Base-by-base conservation (phyloP, 192 early-diverging fungal genomes). In the Rhizophagus prolifer region DNA sequence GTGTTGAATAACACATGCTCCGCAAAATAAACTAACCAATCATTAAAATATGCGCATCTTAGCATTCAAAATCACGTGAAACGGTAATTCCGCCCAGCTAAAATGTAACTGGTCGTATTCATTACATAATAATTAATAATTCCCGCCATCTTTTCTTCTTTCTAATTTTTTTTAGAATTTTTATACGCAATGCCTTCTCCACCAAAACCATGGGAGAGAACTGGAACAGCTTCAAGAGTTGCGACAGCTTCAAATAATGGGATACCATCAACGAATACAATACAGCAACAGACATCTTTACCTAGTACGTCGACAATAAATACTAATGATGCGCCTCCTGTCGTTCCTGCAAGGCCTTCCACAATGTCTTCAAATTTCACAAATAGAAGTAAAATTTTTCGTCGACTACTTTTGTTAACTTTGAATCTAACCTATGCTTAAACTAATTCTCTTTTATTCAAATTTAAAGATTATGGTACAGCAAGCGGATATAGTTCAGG, bases 161-260 rank as follows among this genome's bases (percentile, higher is more conserved):
- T 26, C 0, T 26, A 4, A 16, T 26, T 61, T 61, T 60, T 60
- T 60, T 26, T 61, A 61, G 7, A 62, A 63, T 28, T 31, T 34
- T 26, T 64, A 14, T 23, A 34, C 14, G 6, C 13, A 67, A 83
- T 83, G 86, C 85, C 85, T 26, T 90, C 88, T 44, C 90, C 91
- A 58, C 90, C 86, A 78, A 91, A 94, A 77, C 93, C 93, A 54
- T 94, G 93, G 93, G 93, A 94, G 80, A 78, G 82, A 70, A 86
- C 87, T n/a, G 81, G 84, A 47, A 80, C 69, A 38, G 82, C 78
- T 34, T 74, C 81, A 36, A 54, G 77, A 19, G 75, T 82, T 30
- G 78, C 82, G 4, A 79, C 80, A 9, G 63, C 12, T 44, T 12
- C 82, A 68, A 70, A 84, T 50, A 71, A 81, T 25, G 72, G 79